These are phyloP conservation scores for Coniochaeta ligniaria DNA, from an alignment of 2,329 filamentous ascomycete genomes.

Conservation along the genomic window DNA sequence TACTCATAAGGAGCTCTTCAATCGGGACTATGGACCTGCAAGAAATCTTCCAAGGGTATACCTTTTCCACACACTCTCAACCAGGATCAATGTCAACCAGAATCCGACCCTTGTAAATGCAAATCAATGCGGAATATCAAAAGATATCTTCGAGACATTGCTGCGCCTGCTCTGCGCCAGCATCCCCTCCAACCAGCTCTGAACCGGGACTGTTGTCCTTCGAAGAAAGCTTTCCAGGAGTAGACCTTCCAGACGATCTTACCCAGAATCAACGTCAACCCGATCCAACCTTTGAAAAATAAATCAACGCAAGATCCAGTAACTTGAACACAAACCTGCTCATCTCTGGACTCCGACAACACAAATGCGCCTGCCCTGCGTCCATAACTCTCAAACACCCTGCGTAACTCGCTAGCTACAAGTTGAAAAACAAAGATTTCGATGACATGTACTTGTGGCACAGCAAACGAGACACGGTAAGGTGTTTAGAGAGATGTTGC, in stretches of 20 bases:
- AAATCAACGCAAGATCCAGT: neutral
- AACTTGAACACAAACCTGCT: neutral
- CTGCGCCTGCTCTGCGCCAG: neutral
- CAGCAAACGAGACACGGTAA: neutral
- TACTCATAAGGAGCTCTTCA: neutral
- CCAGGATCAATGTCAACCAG: neutral
- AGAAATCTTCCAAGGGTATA: neutral
- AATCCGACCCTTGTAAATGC: neutral
- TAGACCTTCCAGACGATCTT: neutral
- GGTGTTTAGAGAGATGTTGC: neutral
- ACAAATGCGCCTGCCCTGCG: too few relatives aligned
- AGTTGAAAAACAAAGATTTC: too few relatives aligned
- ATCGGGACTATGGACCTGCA: neutral
- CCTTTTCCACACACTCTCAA: neutral
- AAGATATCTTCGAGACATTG: neutral
- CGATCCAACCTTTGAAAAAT: neutral
- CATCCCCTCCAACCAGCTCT: neutral
- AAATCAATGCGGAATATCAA: neutral
- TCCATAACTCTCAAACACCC: too few relatives aligned
- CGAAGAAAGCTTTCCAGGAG: neutral
- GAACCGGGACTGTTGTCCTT: neutral
- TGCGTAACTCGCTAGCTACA: too few relatives aligned
- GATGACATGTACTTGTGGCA: neutral
- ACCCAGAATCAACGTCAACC: neutral
- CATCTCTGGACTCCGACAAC: neutral